Evolutionary conservation across 2,329 filamentous ascomycete genomes (phyloP), one percentile per base, ranked within the genome.

Genomic region (Clarireedia monteithiana): DNA sequence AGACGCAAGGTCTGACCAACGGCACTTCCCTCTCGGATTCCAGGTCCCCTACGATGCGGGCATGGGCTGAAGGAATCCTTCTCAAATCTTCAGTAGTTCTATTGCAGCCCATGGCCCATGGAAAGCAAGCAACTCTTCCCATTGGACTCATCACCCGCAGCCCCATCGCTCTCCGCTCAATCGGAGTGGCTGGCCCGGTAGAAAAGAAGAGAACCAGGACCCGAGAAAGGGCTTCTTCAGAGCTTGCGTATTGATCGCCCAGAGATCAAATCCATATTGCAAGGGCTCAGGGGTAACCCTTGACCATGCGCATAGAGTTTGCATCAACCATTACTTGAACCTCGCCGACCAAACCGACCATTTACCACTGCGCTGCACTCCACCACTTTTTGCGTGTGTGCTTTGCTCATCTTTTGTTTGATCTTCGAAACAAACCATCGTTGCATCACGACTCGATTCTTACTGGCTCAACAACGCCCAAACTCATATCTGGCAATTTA

Each of bases 261-360:
- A 27, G 34, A 50, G 48, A 38, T 50, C 23, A 26, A 3, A 14
- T 17, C 14, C 27, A 30, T 12, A 30, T 30, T 10, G 27, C 2
- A 2, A 7, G 27, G 27, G 27, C 27, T 15, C 48, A 50, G 48
- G 48, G 36, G 47, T 38, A 60, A 62, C 30, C 47, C 36, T 42
- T 50, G 47, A 55, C 20, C 6, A 20, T 17, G 9, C 12, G 48
- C 23, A 40, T 40, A 40, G 36, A 50, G 9, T 50, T 50, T 40
- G 48, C 36, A 50, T 50, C 36, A 40, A 50, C 17, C 14, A 30
- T 42, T 26, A 36, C 36, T 42, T 50, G 36, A 50, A 30, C 23
- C 38, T 50, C 48, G 48, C 23, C 48, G 48, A 50, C 48, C 23
- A 42, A 10, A 24, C 39, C 34, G 34, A 50, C 48, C 6, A 50